Conservation (phyloP, 1,284 basidiomycete species). For the Microbotryomycetes sp. region DNA sequence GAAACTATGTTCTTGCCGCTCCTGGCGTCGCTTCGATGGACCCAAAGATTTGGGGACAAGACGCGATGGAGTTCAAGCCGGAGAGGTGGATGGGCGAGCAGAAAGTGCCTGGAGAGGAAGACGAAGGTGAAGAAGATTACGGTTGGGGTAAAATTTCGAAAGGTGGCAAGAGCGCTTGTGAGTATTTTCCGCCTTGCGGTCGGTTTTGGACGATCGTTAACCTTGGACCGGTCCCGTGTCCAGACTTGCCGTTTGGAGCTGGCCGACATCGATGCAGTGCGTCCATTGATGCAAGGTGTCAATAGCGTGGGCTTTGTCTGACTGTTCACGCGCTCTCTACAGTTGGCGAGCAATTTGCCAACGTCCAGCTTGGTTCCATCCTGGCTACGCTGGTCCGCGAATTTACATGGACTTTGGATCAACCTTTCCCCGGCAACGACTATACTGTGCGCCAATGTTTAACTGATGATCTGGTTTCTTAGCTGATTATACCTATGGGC, state of each 20-base stretch:
- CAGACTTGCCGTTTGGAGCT: conserved; percentile 79
- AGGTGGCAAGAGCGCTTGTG: conserved; percentile 46
- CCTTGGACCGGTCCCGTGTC: background rate
- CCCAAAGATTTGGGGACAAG: conserved; percentile 65
- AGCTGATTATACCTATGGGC: background rate
- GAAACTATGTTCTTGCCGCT: conserved; percentile 82
- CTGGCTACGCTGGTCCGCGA: conserved; percentile 69
- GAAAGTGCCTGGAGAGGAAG: conserved; percentile 63
- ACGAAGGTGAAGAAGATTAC: conserved; percentile 77
- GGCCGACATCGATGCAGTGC: conserved; percentile 78
- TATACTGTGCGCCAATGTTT: conserved; percentile 59
- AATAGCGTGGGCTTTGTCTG: too few species aligned
- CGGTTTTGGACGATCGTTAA: background rate
- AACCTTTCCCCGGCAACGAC: conserved; percentile 69
- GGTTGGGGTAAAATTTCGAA: conserved; percentile 66
- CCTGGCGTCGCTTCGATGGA: conserved; percentile 87
- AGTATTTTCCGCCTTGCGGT: background rate
- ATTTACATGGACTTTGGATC: conserved; percentile 63
- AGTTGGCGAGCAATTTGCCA: conserved; percentile 92
- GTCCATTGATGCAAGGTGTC: too few species aligned
- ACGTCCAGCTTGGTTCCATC: conserved; percentile 83
- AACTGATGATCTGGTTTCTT: conserved; percentile 7
- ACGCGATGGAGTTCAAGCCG: conserved; percentile 68
- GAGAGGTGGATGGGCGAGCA: conserved; percentile 67
- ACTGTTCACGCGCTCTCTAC: too few species aligned